Base-by-base conservation (phyloP, 148 eudicot species). In the Hydrangea macrophylla region DNA sequence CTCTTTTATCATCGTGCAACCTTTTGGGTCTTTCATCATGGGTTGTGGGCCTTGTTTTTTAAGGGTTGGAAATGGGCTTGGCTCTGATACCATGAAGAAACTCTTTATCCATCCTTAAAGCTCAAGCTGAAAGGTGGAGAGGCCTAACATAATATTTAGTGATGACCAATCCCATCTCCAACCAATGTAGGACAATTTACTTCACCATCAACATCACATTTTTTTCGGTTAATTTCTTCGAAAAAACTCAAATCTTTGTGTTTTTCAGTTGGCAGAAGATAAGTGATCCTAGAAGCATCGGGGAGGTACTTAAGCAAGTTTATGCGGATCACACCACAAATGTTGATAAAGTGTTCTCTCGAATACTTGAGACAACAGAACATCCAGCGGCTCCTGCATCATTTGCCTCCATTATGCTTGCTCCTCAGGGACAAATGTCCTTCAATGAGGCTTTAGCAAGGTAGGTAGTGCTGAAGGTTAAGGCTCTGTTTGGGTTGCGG, bases 341-440 rank as follows among this genome's bases (percentile, higher is more conserved):
- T 23, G 87, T 90, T 7, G 92, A 94, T 80, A 82, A 90, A 60
- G 96, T 94, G 22, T 90, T 90, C 63, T 75, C 84, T 62, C 83
- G 75, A 59, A 94, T 94, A 60, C 72, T 94, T 31, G 89, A 86
- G 76, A 79, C 86, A 4, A 88, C 92, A 33, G 79, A 85, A 70
- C 98, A 94, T 79, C 98, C 98, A 42, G 98, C 97, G 31, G 98
- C 98, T 30, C 90, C 95, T 60, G 96, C 98, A 5, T 79, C 98
- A 48, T 84, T 93, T 69, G 88, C 90, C 56, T 93, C 98, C 11
- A 93, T 93, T 36, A 86, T 93, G 92, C 88, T 82, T 79, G 98
- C 96, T 62, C 98, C 98, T 56, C 78, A 69, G 27, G 96, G 85
- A 53, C 53, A 84, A 64, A 69, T 90, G 70, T 84, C 96, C 45